Evolutionary conservation across 371 early-diverging fungal species (phyloP), one percentile per base, ranked within the genome.

Genomic region (Circinella minor): DNA sequence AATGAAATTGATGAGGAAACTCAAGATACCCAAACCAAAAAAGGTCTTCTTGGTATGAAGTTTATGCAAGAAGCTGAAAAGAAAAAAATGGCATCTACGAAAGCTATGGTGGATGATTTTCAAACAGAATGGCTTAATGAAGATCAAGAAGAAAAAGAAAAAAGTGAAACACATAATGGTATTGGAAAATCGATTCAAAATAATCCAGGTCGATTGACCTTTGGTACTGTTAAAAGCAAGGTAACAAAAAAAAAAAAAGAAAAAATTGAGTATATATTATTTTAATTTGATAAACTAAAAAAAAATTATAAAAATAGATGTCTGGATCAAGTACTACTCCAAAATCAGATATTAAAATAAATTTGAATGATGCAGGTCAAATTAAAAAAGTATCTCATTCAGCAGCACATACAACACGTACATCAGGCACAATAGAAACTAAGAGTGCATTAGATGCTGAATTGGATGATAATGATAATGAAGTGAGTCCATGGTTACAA

Each of bases 1-100:
- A 76, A 79, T 2, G 84, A 82, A 36, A 61, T 86, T 46, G 79
- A 84, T 59, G 76, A 81, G 13, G 88, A 85, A 59, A 13, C 37
- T 20, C 72, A 71, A 54, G 85, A 81, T 43, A 80, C 80, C 71
- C 78, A 79, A 54, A 89, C 91, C n/a, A 82, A 80, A 63, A 96
- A 93, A 82, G 96, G 96, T 27, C 70, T 98, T 39, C 91, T 95
- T 71, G 90, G 86, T 9, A 98, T 98, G 98, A 98, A 98, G 80
- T 98, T 98, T 74, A 98, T 98, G 98, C 94, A 95, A 78, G 88
- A 87, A 63, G 94, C 90, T 66, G 86, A 87, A 57, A 81, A 90
- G 67, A 75, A 84, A 55, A 79, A 88, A 60, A 71, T 79, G 43
- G 75, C 84, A n/a, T 74, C 80, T 27, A 84, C 88, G 34, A 79